phyloP scores from a whole-genome alignment of 2,329 filamentous ascomycete species.

The Pseudofabraea citricarpa region DNA sequence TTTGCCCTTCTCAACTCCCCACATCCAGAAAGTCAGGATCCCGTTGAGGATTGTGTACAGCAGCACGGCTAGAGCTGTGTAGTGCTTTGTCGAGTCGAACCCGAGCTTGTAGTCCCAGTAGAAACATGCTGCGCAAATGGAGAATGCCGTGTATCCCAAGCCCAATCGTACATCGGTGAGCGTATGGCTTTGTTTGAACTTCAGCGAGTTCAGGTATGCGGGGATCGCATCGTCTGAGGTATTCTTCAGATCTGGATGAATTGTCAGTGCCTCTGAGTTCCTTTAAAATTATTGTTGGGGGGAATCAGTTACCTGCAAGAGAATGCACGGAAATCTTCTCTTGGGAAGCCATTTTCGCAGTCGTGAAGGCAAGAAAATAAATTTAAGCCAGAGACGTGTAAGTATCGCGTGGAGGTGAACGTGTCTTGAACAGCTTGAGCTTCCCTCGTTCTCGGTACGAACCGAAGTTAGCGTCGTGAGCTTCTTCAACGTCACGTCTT shows the following conservation, averaged over 20 bases:
- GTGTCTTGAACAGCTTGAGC: constrained; percentile 24
- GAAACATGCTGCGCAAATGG: constrained; percentile 78
- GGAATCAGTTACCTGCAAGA: constrained; percentile 20
- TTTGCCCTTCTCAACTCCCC: constrained; percentile 72
- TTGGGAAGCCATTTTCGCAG: constrained; percentile 13
- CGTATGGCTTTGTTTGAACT: constrained; percentile 75
- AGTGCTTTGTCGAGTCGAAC: constrained; percentile 80
- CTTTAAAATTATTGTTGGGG: neutral
- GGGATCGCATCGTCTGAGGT: constrained; percentile 92
- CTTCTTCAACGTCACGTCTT: constrained; percentile 15
- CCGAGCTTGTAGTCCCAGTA: constrained; percentile 87
- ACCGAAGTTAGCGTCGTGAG: constrained; percentile 14
- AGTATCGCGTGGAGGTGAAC: constrained; percentile 15
- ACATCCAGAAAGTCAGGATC: constrained; percentile 78
- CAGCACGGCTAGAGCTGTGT: constrained; percentile 73
- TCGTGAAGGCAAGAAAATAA: too few species aligned
- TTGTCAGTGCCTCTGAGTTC: constrained; percentile 6
- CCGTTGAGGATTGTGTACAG: constrained; percentile 77
- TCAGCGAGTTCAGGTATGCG: constrained; percentile 86
- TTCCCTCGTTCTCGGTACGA: constrained; percentile 15
- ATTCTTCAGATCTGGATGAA: constrained; percentile 81
- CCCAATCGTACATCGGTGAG: constrained; percentile 78
- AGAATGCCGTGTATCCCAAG: constrained; percentile 78
- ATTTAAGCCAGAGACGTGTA: too few species aligned
- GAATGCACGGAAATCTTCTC: constrained; percentile 27